phyloP scores from a whole-genome alignment of 2,329 filamentous ascomycete species.

The Aspergillus aculeatus region DNA sequence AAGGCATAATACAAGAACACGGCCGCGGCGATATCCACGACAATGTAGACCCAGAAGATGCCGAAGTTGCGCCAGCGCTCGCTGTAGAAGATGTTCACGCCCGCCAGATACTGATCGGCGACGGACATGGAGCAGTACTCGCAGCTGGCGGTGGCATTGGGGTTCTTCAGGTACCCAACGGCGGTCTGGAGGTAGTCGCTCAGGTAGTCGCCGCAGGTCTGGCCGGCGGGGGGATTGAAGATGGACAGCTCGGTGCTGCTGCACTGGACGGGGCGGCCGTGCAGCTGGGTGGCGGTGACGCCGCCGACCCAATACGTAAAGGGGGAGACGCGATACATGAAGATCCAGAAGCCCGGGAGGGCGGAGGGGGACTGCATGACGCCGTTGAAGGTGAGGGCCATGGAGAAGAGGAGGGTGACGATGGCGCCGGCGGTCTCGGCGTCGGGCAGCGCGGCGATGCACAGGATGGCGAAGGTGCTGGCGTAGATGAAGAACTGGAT shows the following conservation, averaged over 20 bases:
- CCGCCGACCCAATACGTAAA: slow-evolving; percentile 51
- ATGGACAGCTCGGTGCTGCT: slow-evolving; percentile 65
- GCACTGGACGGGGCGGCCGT: slow-evolving; percentile 65
- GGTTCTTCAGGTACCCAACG: slow-evolving; percentile 57
- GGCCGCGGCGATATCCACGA: slow-evolving; percentile 56
- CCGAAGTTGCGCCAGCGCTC: slow-evolving; percentile 70
- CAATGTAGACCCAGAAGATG: slow-evolving; percentile 58
- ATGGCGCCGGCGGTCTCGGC: slow-evolving; percentile 73
- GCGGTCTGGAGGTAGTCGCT: slow-evolving; percentile 46
- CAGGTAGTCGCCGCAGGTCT: slow-evolving; percentile 63
- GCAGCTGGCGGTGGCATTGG: slow-evolving; percentile 52
- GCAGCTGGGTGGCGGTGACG: slow-evolving; percentile 70
- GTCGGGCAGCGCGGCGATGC: slow-evolving; percentile 70
- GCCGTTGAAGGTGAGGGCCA: slow-evolving; percentile 75
- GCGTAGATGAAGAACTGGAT: slow-evolving; percentile 76
- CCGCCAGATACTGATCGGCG: slow-evolving; percentile 40
- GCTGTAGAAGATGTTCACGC: slow-evolving; percentile 51
- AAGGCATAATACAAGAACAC: slow-evolving; percentile 45
- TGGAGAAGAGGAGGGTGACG: slow-evolving; percentile 72
- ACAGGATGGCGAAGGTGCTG: slow-evolving; percentile 75
- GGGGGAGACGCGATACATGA: slow-evolving; percentile 63
- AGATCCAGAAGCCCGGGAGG: slow-evolving; percentile 68
- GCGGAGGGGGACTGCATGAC: slow-evolving; percentile 64
- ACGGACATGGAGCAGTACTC: slow-evolving; percentile 43
- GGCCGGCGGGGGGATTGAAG: slow-evolving; percentile 59